Evolutionary conservation across 371 early-diverging fungal genomes (phyloP), one percentile per base, ranked within the genome.

Genomic region (Mucor lusitanicus): DNA sequence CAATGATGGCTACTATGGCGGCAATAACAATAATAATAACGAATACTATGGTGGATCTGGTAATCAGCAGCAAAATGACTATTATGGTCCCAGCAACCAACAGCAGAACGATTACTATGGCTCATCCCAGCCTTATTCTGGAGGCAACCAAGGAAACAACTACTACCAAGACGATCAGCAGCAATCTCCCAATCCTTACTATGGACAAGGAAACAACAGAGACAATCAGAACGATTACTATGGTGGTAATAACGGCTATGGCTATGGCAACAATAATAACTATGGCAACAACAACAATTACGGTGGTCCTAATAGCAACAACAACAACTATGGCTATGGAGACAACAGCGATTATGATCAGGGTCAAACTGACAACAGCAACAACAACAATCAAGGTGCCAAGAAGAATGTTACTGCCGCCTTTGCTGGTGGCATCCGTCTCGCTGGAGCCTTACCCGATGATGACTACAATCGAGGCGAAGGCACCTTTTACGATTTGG

Each of bases 401-500:
- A 42, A 42, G 42, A 15, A 42, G 15, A 42, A 42, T 42, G 42
- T 42, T 4, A 25, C 30, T 46, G 30, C 46, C 19, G 55, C 15
- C 33, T 53, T 54, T 55, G 60, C 55, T 6, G 53, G 59, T 1
- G 61, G 64, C 1, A 27, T 71, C 17, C 63, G 59, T 28, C 64
- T 67, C 56, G 72, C 72, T 15, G 68, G 63, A 15, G 61, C 44
- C 30, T 28, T 55, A 8, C 54, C 59, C 6, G 56, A 66, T 9
- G 63, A 65, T 55, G 71, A 59, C 17, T 71, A 71, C 27, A 53
- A 13, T 17, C 60, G 64, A 19, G 80, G 77, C 50, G 32, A 53
- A 25, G 80, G 75, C 17, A 76, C 74, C 27, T 79, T 71, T 48
- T 79, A 76, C 65, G 80, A 79, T 64, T 46, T 69, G 6, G 77